Evolutionary conservation across 148 eudicot species (phyloP), one percentile per base, ranked within the genome.

Genomic region (Euryodendron excelsum): DNA sequence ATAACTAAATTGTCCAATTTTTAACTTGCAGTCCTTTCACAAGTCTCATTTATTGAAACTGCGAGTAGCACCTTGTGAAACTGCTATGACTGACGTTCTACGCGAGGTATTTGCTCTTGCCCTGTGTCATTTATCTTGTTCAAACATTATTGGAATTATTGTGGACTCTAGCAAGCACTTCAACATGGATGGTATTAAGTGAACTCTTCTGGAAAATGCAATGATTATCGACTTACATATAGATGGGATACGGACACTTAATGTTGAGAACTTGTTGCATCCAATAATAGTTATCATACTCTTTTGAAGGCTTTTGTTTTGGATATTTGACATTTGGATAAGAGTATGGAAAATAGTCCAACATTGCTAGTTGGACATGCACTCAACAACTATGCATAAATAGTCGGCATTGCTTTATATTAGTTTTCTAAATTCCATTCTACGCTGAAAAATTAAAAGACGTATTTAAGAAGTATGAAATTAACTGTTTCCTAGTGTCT

Each of bases 11-110:
- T 48, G 13, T 13, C 44, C 5, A 13, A 41, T 77, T 76, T n/a
- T 75, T 58, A 78, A 56, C 73, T 21, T 81, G 77, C 84, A 94
- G 98, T 89, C 89, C 79, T 94, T 94, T 88, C 98, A 91, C 86
- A 94, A 94, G 90, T 94, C 98, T 80, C 94, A 94, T 83, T 81
- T 94, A 78, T 78, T 86, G 62, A 91, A 88, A 89, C 89, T 88
- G 76, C 93, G 98, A 67, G 98, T 94, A 31, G 94, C 96, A 65
- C 96, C 98, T 68, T 91, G 93, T 23, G 98, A 94, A 78, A 94
- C 98, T 75, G 98, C 98, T 72, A 94, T 94, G 98, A 86, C 90
- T 75, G 96, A 94, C 85, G 96, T 91, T 76, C 82, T 87, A 25
- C 91, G 96, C 37, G 97, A 93, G 97, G 97, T 91, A 81, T 71